Evolutionary conservation across 2,329 filamentous ascomycete genomes (phyloP).

Genomic region (Alternaria triticina): DNA sequence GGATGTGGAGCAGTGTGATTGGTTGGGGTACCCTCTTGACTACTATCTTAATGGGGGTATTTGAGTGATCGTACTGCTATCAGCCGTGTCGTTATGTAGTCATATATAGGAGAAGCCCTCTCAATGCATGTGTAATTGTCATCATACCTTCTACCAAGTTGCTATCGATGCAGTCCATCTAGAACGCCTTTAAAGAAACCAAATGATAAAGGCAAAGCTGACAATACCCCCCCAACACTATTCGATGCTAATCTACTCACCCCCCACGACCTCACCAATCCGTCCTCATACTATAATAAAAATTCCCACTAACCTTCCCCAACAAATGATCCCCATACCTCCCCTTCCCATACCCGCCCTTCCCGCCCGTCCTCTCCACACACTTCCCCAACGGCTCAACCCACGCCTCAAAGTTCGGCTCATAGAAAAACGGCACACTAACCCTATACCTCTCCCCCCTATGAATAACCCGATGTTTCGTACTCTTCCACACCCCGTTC

Average conservation of each 20-base stretch:
- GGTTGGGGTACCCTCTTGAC: conserved; percentile 41
- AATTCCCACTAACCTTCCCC: conserved; percentile 53
- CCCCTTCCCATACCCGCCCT: conserved; percentile 30
- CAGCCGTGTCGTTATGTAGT: not conserved
- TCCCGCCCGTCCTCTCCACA: conserved; percentile 42
- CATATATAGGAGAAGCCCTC: not conserved
- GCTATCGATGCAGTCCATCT: not conserved
- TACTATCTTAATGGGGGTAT: conserved; percentile 42
- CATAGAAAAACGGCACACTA: conserved; percentile 58
- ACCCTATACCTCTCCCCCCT: conserved; percentile 48
- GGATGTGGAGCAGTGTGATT: conserved; percentile 59
- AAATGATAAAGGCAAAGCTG: not conserved
- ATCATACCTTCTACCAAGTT: not conserved
- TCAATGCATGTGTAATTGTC: not conserved
- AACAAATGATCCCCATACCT: conserved; percentile 54
- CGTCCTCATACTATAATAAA: conserved; percentile 41
- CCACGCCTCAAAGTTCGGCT: conserved; percentile 52
- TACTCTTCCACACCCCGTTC: conserved; percentile 52
- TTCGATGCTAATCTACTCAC: no score
- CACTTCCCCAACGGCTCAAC: conserved; percentile 49
- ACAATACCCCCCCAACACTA: not conserved
- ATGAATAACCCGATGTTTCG: conserved; percentile 56
- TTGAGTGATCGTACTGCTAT: not conserved
- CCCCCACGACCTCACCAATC: conserved; percentile 23
- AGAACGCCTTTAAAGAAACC: not conserved